phyloP scores from a whole-genome alignment of 495 filamentous ascomycete genomes.

The Aspergillus cristatus region DNA sequence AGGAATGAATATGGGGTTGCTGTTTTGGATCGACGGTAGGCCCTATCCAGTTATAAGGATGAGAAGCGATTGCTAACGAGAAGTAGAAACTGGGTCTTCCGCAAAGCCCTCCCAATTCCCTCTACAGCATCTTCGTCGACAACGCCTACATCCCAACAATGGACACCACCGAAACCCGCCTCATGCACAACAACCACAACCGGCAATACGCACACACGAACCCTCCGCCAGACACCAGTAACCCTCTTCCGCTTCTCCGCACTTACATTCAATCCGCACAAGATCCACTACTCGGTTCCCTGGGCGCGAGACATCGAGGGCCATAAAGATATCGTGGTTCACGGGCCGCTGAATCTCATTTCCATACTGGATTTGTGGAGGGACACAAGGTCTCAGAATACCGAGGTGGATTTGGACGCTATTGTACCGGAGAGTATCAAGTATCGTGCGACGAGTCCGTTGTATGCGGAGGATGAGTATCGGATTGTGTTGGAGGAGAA shows the following conservation, averaged over 20 bases:
- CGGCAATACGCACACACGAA: conserved; percentile 26
- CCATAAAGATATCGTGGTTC: conserved; percentile 51
- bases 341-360: conserved; percentile 56
- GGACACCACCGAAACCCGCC: conserved; percentile 12
- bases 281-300: conserved; percentile 57
- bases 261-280: conserved; percentile 63
- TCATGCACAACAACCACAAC: conserved; percentile 16
- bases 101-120: conserved; percentile 31
- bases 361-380: conserved; percentile 57
- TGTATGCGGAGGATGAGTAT: conserved; percentile 51
- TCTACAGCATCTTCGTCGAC: conserved; percentile 10
- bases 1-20: conserved; percentile 40
- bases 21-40: conserved; percentile 45
- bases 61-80: too few relatives aligned
- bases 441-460: conserved; percentile 50
- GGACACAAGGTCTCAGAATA: conserved; percentile 22
- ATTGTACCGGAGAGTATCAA: conserved; percentile 39
- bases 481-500: conserved; percentile 30
- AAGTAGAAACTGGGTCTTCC: conserved; percentile 52
- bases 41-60: not conserved
- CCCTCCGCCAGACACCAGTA: conserved; percentile 43
- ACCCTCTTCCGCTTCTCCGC: conserved; percentile 64
- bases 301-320: conserved; percentile 53
- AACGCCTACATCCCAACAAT: conserved; percentile 3
- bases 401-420: conserved; percentile 5